Percentiles rank a stretch among this genome's conserved stretches.
Evolutionary conservation across 257 asterid genomes (phyloP).

Genomic region (Jacaranda copaia): DNA sequence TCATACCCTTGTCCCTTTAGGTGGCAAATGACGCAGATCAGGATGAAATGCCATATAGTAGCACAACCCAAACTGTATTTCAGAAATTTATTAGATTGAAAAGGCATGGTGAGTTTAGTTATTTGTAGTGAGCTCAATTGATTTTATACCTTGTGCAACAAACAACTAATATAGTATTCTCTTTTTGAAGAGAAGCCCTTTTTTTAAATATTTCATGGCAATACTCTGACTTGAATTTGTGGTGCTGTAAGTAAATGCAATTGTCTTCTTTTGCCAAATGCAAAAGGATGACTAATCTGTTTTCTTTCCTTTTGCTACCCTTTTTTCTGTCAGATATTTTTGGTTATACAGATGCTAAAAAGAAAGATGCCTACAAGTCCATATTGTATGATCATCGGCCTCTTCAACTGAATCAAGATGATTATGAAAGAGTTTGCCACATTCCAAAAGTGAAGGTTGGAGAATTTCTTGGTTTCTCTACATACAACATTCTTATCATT

Average conservation of each 20-base stretch:
- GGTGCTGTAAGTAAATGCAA: too few relatives aligned
- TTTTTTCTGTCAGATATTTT: conserved; percentile 30
- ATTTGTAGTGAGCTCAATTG: not conserved
- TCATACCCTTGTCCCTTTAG: conserved; percentile 37
- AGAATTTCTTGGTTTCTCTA: not conserved
- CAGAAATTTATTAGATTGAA: conserved; percentile 45
- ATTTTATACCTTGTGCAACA: not conserved
- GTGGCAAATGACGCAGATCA: conserved; percentile 43
- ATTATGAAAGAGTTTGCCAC: conserved; percentile 46
- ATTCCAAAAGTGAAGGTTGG: conserved; percentile 50
- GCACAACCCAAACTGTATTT: conserved; percentile 28
- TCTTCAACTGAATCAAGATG: conserved; percentile 40
- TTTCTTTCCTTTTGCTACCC: not conserved
- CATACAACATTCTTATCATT: not conserved
- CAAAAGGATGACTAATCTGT: not conserved
- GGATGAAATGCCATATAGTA: conserved; percentile 47
- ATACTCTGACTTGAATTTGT: too few relatives aligned
- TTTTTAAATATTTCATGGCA: too few relatives aligned
- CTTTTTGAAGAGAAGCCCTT: too few relatives aligned
- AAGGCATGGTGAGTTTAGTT: conserved; percentile 39
- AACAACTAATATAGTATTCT: too few relatives aligned
- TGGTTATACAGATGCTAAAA: conserved; percentile 22
- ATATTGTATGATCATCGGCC: conserved; percentile 49
- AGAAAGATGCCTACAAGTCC: conserved; percentile 10
- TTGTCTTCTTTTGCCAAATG: too few relatives aligned